phyloP scores from a whole-genome alignment of 1,139 yeast species.

The Taphrina wiesneri region DNA sequence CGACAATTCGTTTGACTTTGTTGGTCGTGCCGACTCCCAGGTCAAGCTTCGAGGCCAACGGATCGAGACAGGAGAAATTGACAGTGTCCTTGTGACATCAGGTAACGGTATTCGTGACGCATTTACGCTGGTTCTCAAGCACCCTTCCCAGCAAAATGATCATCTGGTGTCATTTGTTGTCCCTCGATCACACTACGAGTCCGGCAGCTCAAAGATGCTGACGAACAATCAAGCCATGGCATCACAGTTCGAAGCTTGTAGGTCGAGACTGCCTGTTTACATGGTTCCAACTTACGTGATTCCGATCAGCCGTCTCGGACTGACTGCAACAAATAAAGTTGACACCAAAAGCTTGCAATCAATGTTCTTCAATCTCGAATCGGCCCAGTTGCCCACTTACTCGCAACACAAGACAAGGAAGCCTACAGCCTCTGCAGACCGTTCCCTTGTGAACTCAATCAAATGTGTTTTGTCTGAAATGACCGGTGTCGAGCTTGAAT shows the following conservation, averaged over 20 bases:
- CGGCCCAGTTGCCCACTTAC: background rate
- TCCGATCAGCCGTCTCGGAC: constrained; percentile 37
- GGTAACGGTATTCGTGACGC: constrained; percentile 33
- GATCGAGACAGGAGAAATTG: constrained; percentile 41
- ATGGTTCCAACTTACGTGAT: constrained; percentile 41
- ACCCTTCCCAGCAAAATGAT: constrained; percentile 37
- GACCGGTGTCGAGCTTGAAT: background rate
- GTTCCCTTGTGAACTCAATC: background rate
- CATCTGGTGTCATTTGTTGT: constrained; percentile 39
- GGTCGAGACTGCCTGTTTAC: constrained; percentile 38
- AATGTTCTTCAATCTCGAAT: constrained; percentile 24
- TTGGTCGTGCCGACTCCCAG: constrained; percentile 41
- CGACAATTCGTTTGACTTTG: constrained; percentile 39
- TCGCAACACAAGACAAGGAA: background rate
- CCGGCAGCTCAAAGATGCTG: background rate
- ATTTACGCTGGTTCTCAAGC: constrained; percentile 38
- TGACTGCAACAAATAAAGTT: constrained; percentile 41
- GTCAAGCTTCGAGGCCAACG: constrained; percentile 42
- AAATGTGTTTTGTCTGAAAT: constrained; percentile 23
- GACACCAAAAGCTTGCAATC: constrained; percentile 37
- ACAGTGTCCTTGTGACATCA: constrained; percentile 36
- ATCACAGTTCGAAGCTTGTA: constrained; percentile 30
- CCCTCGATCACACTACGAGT: background rate
- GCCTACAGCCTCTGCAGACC: background rate
- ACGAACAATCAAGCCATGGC: background rate